phyloP scores from a whole-genome alignment of 2,329 filamentous ascomycete genomes.

The Hypoxylon sp. region DNA sequence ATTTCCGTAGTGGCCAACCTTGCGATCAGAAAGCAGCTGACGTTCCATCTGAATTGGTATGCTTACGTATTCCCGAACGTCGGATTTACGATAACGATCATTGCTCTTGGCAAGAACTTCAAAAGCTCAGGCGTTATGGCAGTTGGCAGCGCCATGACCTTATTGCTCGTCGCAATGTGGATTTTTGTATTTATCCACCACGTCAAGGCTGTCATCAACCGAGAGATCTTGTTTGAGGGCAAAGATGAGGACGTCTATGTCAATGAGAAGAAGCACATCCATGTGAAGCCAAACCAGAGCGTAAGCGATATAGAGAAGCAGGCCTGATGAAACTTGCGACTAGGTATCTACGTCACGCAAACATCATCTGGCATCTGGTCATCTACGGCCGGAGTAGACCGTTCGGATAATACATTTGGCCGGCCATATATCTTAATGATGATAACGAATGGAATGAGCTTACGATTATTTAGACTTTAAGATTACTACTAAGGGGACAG shows the following conservation, averaged over 20 bases:
- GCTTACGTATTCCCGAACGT: slow-evolving; percentile 77
- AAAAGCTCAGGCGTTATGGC: slow-evolving; percentile 67
- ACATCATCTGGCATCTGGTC: neutral
- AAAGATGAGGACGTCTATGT: slow-evolving; percentile 68
- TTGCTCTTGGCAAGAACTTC: slow-evolving; percentile 68
- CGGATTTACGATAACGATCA: slow-evolving; percentile 72
- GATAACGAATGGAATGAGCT: slow-evolving; percentile 34
- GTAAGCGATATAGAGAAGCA: slow-evolving; percentile 43
- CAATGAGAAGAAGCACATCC: slow-evolving; percentile 45
- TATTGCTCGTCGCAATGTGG: slow-evolving; percentile 69
- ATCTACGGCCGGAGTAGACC: neutral
- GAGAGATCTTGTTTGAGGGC: slow-evolving; percentile 71
- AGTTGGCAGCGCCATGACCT: slow-evolving; percentile 69
- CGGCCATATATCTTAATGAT: slow-evolving; percentile 14
- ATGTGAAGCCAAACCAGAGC: slow-evolving; percentile 43
- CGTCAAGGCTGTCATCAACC: slow-evolving; percentile 63
- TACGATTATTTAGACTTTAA: slow-evolving; percentile 23
- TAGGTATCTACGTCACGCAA: neutral
- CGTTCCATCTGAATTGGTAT: slow-evolving; percentile 69
- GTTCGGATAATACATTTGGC: slow-evolving; percentile 25
- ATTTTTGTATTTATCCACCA: slow-evolving; percentile 65
- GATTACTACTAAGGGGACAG: slow-evolving; percentile 3
- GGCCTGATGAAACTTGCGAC: slow-evolving; percentile 26
- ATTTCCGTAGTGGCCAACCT: slow-evolving; percentile 52
- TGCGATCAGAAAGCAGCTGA: slow-evolving; percentile 49